These are phyloP conservation scores for Strigomonas culicis DNA, from an alignment of 208 protist species.

Conservation along the genomic window DNA sequence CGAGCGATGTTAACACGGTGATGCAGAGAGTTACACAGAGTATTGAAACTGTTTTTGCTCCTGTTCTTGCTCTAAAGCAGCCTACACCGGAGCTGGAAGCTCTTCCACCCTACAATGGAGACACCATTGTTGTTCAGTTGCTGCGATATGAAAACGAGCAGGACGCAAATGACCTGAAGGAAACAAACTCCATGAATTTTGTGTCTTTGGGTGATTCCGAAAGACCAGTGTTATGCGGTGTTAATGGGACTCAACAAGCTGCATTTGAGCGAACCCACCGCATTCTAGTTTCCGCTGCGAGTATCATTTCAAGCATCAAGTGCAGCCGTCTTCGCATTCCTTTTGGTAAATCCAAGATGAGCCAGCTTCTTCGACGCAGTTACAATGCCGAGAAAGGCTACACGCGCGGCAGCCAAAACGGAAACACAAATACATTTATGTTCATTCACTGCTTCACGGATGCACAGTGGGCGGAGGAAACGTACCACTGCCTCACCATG, in stretches of 20 bases:
- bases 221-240: conserved; percentile 84
- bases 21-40: conserved; percentile 68
- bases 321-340: conserved; percentile 88
- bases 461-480: conserved; percentile 81
- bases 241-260: conserved; percentile 60
- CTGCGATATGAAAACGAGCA: conserved; percentile 77
- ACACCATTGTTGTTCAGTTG: conserved; percentile 77
- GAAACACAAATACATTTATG: conserved; percentile 66
- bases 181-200: conserved; percentile 85
- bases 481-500: conserved; percentile 82
- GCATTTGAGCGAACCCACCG: conserved; percentile 79
- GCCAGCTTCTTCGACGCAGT: conserved; percentile 77
- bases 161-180: conserved; percentile 53
- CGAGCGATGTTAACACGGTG: conserved; percentile 42
- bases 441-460: conserved; percentile 84
- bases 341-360: conserved; percentile 91
- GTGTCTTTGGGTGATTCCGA: conserved; percentile 78
- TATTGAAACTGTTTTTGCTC: conserved; percentile 67
- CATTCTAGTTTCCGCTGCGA: conserved; percentile 59
- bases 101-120: conserved; percentile 78
- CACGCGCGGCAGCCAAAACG: conserved; percentile 57
- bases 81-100: conserved; percentile 72
- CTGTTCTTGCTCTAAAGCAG: conserved; percentile 75
- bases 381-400: conserved; percentile 91
- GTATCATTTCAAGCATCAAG: conserved; percentile 87